These are phyloP conservation scores for Globisporangium irregulare DNA, from an alignment of 352 stramenopile species.

Conservation along the genomic window DNA sequence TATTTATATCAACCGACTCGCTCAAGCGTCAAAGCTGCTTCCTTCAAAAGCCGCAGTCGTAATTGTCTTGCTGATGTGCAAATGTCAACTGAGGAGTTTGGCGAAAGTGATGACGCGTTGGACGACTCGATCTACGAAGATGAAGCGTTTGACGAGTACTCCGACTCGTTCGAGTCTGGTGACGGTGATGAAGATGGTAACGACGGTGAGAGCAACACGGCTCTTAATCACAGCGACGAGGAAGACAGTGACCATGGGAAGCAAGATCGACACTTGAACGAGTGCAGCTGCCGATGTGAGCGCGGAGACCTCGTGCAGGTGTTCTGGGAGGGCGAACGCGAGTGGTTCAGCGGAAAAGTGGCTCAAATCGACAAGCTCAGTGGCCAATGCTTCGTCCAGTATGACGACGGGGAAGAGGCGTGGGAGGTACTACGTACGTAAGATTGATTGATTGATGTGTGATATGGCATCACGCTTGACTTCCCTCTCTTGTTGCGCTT, in stretches of 20 bases:
- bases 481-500: background rate
- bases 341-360: constrained; percentile 42
- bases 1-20: background rate
- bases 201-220: constrained; percentile 7
- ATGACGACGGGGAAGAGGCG: constrained; percentile 45
- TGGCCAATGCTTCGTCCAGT: constrained; percentile 32
- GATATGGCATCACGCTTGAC: no score
- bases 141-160: constrained; percentile 51
- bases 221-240: background rate
- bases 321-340: constrained; percentile 38
- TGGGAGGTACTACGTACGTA: constrained; percentile 32
- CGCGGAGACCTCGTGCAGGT: constrained; percentile 38
- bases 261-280: background rate
- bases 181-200: background rate
- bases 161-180: constrained; percentile 40
- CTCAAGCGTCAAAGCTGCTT: background rate
- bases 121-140: constrained; percentile 27
- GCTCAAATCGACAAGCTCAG: constrained; percentile 11
- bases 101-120: background rate
- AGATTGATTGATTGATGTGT: no score
- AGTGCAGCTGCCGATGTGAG: background rate
- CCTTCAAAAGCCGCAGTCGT: background rate
- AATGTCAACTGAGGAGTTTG: constrained; percentile 5
- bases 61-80: background rate
- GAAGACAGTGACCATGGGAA: background rate